Percentiles rank a stretch among this genome's conserved stretches.
These are phyloP conservation scores for Nematocida ausubeli DNA, from an alignment of 371 early-diverging fungal species.

Conservation along the genomic window DNA sequence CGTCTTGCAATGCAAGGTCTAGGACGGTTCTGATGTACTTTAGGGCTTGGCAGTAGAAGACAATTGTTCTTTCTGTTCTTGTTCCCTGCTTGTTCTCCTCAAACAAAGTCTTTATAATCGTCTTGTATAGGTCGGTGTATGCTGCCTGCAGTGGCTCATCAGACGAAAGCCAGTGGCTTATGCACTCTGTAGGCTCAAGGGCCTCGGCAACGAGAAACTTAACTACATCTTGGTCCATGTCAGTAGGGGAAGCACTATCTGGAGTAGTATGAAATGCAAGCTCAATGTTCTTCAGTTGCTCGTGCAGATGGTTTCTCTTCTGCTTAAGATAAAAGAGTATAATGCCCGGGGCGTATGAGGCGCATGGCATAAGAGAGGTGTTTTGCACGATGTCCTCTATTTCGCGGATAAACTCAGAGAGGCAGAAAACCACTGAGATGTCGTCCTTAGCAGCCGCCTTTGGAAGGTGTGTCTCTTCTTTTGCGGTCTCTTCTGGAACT, in stretches of 20 bases:
- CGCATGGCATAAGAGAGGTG: not conserved
- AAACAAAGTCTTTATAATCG: not conserved
- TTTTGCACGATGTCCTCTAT: not conserved
- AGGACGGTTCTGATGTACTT: not conserved
- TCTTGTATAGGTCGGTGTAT: not conserved
- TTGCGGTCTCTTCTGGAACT: not conserved
- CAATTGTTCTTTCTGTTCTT: not conserved
- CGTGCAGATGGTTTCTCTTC: not conserved
- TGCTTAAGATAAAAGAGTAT: slow-evolving; percentile 1
- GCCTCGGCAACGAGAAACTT: slow-evolving; percentile 1
- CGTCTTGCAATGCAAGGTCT: not conserved
- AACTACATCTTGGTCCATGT: not conserved
- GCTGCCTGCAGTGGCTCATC: not conserved
- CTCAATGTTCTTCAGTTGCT: not conserved
- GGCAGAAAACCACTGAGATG: not conserved
- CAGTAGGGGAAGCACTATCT: not conserved
- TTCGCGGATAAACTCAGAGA: not conserved
- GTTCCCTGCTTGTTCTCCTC: not conserved
- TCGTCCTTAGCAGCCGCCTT: too few relatives aligned
- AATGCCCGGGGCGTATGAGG: not conserved
- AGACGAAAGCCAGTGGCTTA: not conserved
- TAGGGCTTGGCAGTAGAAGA: not conserved
- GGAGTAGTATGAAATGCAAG: not conserved
- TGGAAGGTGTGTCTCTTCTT: not conserved
- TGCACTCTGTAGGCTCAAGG: not conserved